phyloP scores from a whole-genome alignment of 2,329 filamentous ascomycete species.

The Hymenoscyphus linearis region DNA sequence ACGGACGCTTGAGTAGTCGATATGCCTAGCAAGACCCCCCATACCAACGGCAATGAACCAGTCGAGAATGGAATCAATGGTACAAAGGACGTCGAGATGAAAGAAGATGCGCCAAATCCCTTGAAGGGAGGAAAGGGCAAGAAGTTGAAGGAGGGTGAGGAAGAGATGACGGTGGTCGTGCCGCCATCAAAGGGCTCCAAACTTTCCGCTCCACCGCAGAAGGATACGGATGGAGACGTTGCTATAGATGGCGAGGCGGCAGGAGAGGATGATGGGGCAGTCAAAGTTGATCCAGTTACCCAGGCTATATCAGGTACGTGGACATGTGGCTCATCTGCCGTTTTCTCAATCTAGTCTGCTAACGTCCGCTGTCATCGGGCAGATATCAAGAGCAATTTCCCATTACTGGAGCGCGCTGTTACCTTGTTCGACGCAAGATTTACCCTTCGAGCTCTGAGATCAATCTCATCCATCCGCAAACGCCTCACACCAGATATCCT shows the following conservation, averaged over 20 bases:
- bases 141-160: conserved; percentile 64
- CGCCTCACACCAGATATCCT: conserved; percentile 77
- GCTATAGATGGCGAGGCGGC: conserved; percentile 56
- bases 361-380: conserved; percentile 17
- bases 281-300: conserved; percentile 54
- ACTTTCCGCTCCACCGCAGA: conserved; percentile 48
- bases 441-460: conserved; percentile 86
- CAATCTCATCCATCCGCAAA: conserved; percentile 94
- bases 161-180: conserved; percentile 78
- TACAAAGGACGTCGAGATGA: conserved; percentile 67
- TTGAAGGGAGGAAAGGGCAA: conserved; percentile 60
- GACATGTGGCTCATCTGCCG: conserved; percentile 31
- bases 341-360: conserved; percentile 7
- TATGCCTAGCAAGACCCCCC: conserved; percentile 69
- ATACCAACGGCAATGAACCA: conserved; percentile 61
- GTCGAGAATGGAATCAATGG: conserved; percentile 61
- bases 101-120: conserved; percentile 53
- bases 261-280: conserved; percentile 35
- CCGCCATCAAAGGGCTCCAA: conserved; percentile 63
- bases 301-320: conserved; percentile 57
- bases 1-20: conserved; percentile 23
- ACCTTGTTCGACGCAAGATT: conserved; percentile 92
- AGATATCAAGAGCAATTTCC: conserved; percentile 97
- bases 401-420: conserved; percentile 85
- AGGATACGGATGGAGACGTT: conserved; percentile 65